Conservation (phyloP, 192 early-diverging fungal genomes). For the Gaertneriomyces semiglobifer region DNA sequence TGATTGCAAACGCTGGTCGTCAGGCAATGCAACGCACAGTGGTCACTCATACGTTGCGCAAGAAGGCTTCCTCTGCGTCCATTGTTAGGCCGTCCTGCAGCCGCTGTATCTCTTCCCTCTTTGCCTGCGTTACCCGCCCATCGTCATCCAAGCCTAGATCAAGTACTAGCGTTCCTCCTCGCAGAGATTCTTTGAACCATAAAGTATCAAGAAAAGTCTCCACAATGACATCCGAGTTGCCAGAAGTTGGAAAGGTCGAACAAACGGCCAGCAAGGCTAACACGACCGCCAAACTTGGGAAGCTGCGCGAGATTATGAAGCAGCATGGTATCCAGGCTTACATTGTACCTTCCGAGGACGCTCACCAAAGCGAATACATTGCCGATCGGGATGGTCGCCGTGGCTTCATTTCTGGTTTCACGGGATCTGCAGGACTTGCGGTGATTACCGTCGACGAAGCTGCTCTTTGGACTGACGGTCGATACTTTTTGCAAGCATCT, state of each 20-base stretch:
- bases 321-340: slow-evolving; percentile 41
- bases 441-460: slow-evolving; percentile 76
- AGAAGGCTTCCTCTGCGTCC: too few species aligned
- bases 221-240: slow-evolving; percentile 3
- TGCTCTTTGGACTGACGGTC: slow-evolving; percentile 93
- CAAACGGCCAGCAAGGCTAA: background rate
- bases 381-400: slow-evolving; percentile 85
- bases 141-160: too few species aligned
- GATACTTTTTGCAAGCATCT: slow-evolving; percentile 95
- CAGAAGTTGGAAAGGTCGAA: background rate
- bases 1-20: too few species aligned
- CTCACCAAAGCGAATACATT: slow-evolving; percentile 97
- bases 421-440: slow-evolving; percentile 89
- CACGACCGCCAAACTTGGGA: slow-evolving; percentile 54
- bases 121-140: too few species aligned
- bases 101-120: too few species aligned
- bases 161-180: too few species aligned
- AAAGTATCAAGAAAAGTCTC: background rate
- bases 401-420: slow-evolving; percentile 89
- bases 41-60: too few species aligned
- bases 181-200: too few species aligned
- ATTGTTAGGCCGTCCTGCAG: too few species aligned
- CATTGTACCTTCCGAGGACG: slow-evolving; percentile 92
- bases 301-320: slow-evolving; percentile 61
- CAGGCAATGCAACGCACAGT: too few species aligned